Percentiles rank a stretch among this genome's conserved stretches.
phyloP scores from a whole-genome alignment of 1,284 basidiomycete genomes.

The Singerocomus inundabilis region DNA sequence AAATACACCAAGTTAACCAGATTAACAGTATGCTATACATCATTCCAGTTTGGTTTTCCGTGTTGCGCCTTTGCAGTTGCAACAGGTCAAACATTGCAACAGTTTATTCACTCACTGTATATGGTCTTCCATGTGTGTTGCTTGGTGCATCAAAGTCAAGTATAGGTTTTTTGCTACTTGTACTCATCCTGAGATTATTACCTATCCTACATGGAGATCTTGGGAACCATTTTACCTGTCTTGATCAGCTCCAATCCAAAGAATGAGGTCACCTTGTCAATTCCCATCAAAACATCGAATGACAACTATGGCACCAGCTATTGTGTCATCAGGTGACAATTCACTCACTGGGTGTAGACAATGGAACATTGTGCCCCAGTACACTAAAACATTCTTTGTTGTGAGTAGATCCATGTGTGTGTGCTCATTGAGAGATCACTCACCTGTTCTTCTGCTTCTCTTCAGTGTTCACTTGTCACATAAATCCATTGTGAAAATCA shows the following conservation, averaged over 20 bases:
- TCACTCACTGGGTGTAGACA: not conserved
- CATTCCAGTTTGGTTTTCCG: no score
- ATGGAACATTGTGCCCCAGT: not conserved
- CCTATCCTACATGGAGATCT: slow-evolving; percentile 22
- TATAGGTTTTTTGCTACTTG: not conserved
- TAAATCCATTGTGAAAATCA: slow-evolving; percentile 6
- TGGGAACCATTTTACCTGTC: slow-evolving; percentile 16
- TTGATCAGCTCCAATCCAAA: slow-evolving; percentile 10
- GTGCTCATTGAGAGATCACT: slow-evolving; percentile 1
- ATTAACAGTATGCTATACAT: no score
- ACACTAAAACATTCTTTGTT: slow-evolving; percentile 15
- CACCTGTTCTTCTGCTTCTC: slow-evolving; percentile 2
- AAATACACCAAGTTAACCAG: no score
- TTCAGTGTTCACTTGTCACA: slow-evolving; percentile 11
- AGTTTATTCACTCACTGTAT: no score
- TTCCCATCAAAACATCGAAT: slow-evolving; percentile 13
- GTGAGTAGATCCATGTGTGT: slow-evolving; percentile 14
- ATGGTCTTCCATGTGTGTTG: no score
- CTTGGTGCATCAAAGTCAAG: no score
- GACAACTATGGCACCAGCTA: slow-evolving; percentile 1
- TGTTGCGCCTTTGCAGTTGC: no score
- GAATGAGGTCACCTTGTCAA: not conserved
- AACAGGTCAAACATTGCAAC: no score
- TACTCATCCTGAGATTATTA: not conserved
- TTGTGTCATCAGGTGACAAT: slow-evolving; percentile 21